Conservation (phyloP, 192 early-diverging fungal genomes). For the Backusella tarrabulga region DNA sequence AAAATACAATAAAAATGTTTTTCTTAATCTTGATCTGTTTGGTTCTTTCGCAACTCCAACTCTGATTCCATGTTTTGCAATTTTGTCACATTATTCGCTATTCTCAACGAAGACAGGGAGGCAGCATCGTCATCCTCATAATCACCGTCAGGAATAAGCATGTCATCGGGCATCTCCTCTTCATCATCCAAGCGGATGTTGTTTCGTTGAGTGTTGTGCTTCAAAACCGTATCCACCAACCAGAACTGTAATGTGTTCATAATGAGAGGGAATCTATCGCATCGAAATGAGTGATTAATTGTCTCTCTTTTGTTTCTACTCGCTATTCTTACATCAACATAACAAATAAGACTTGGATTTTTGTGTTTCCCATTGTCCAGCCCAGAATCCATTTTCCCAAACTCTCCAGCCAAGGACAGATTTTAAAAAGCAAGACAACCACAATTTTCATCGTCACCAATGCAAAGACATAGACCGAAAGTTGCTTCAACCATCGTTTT, state of each 20-base stretch:
- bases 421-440: conserved; percentile 58
- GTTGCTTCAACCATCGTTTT: conserved; percentile 64
- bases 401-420: conserved; percentile 65
- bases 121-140: neutral
- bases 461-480: conserved; percentile 57
- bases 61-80: conserved; percentile 2
- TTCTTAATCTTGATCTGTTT: neutral
- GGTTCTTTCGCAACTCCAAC: neutral
- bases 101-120: neutral
- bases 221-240: conserved; percentile 65
- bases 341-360: conserved; percentile 73
- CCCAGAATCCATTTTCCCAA: conserved; percentile 64
- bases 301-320: too few species aligned
- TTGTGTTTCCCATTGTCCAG: conserved; percentile 58
- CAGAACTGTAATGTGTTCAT: conserved; percentile 86
- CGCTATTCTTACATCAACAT: conserved; percentile 55
- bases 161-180: neutral
- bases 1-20: neutral
- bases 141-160: conserved; percentile 8
- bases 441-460: conserved; percentile 71
- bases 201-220: conserved; percentile 41
- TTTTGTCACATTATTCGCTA: neutral
- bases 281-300: too few species aligned
- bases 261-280: conserved; percentile 57
- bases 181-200: neutral